Evolutionary conservation across 257 asterid genomes (phyloP).

Genomic region (Fraxinus anomala): DNA sequence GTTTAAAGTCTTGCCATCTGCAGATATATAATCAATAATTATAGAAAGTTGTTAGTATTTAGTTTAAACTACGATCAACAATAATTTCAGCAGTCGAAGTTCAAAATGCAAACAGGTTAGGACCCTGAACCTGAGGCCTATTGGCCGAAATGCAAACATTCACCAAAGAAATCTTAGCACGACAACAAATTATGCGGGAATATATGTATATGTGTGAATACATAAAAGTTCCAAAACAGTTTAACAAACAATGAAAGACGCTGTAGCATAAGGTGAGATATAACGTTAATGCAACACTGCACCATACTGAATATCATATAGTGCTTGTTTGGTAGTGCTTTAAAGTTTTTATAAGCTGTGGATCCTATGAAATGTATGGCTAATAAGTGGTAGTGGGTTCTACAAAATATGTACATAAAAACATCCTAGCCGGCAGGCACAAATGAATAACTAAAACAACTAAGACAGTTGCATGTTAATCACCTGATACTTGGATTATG

Average conservation of each 20-base stretch:
- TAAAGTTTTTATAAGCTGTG: too few species aligned
- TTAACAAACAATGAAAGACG: background rate
- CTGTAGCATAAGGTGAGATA: background rate
- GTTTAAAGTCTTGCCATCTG: slow-evolving; percentile 77
- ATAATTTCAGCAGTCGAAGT: background rate
- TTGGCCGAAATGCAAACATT: background rate
- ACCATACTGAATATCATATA: too few species aligned
- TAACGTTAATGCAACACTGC: background rate
- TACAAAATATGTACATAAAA: too few species aligned
- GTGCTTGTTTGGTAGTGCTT: too few species aligned
- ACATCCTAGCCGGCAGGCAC: background rate
- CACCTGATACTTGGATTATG: slow-evolving; percentile 82
- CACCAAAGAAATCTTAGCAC: background rate
- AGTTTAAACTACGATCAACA: background rate
- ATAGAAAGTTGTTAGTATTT: background rate
- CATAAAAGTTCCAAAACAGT: background rate
- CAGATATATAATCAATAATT: background rate
- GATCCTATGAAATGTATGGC: too few species aligned
- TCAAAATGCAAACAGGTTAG: background rate
- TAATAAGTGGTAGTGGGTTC: too few species aligned
- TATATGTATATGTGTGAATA: background rate
- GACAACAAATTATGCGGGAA: background rate
- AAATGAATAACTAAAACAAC: background rate
- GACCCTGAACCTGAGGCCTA: background rate
- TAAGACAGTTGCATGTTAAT: slow-evolving; percentile 6